Evolutionary conservation across 441 rosid species (phyloP), one percentile per base, ranked within the genome.

Genomic region (Eruca vesicaria): DNA sequence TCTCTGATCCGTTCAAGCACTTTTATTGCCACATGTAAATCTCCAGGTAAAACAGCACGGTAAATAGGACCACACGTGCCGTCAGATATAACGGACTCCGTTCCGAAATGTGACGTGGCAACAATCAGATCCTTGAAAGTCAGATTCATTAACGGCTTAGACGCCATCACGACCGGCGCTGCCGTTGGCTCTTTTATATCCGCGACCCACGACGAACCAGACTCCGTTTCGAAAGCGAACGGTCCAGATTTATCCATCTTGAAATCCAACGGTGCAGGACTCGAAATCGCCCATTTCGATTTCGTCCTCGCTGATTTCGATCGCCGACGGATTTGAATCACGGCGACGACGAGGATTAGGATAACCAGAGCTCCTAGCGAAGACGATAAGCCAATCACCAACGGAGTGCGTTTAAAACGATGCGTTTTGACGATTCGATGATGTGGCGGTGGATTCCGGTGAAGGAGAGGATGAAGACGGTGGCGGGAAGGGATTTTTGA

Each of bases 41-140:
- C 97, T 5, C 96, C 97, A 1, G 95, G 90, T 0, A 94, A 87
- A 68, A 94, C 86, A 19, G 91, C 97, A 78, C 91, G 79, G 82
- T 92, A 94, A 7, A 92, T 75, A 23, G 94, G 97, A 52, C 98
- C 97, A 66, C 90, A 86, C 33, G 88, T 75, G 7, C 97, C 97
- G 65, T 94, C 97, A 0, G 93, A 85, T 1, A 94, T 82, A 57
- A 92, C 57, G 1, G 98, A 92, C 68, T 94, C 97, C 69, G 83
- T 89, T 1, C 97, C 98, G 70, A 94, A 94, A 75, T 88, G 86
- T 43, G 97, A 90, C 69, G 98, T 94, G 79, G 98, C 97, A 16
- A 83, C 94, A 21, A 94, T 94, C 79, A 94, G 80, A 85, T 92
- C 97, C 84, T 88, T 92, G 81, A 94, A 94, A 9, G 95, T 94